Evolutionary conservation across 768 basidiomycete species (phyloP), one percentile per base, ranked within the genome.

Genomic region (Rhodotorula graminis): DNA sequence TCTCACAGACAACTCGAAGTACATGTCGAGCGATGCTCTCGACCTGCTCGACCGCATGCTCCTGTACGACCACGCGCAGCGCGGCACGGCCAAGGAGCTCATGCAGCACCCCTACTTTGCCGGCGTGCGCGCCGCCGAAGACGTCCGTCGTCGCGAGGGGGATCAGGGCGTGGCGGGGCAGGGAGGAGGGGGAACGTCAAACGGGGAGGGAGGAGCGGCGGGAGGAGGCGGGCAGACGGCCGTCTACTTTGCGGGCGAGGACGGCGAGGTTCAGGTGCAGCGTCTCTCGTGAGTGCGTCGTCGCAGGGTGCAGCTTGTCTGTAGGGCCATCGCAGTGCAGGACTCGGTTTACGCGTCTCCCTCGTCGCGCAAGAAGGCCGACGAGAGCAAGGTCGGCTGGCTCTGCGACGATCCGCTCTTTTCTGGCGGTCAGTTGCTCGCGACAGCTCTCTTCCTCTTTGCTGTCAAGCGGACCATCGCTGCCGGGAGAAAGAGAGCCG

Each of bases 51-150:
- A 98, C 83, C 93, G 93, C 82, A 85, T 98, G 49, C 85, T 96
- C 80, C 89, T 92, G 65, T 98, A 97, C 81, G 95, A 98, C 80
- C 95, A 98, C 80, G 93, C 96, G 83, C 93, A 96, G 81, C 88
- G 95, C 67, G 84, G 97, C 71, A 96, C 94, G 16, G 95, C 95
- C 65, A 88, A 88, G 75, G 95, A 98, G 81, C 92, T 92, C 14
- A 91, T 93, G 80, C 84, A 84, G 25, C 95, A 97, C 78, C 85
- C 89, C 44, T 69, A 73, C 60, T 73, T 69, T 50, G 53, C 31
- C 50, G 56, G 60, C 23, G 72, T 73, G 33, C 27, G 72, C 40
- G 66, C 64, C 15, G 58, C 57, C 14, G 65, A 49, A 18, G 58
- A 60, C 58, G 58, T 52, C 23, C 37, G 37, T 9, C 37, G 37